These are phyloP conservation scores for Candida peoriensis DNA, from an alignment of 805 yeast genomes.

Conservation along the genomic window DNA sequence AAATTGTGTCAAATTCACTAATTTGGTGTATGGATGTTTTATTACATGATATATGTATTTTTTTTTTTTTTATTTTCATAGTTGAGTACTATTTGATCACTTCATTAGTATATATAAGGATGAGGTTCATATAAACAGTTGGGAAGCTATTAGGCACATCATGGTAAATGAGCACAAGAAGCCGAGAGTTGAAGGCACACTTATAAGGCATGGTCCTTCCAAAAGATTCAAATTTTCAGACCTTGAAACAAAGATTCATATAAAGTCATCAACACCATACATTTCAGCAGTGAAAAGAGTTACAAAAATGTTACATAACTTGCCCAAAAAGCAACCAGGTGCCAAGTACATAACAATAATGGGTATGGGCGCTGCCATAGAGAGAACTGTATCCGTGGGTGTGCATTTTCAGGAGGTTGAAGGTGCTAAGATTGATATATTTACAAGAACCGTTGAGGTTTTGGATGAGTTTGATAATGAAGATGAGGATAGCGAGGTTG, in stretches of 20 bases:
- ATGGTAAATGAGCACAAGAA: too few relatives aligned
- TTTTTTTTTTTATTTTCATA: too few relatives aligned
- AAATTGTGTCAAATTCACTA: too few relatives aligned
- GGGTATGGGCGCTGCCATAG: slow-evolving; percentile 76
- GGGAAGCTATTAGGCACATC: too few relatives aligned
- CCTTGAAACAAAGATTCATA: slow-evolving; percentile 43
- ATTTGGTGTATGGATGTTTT: too few relatives aligned
- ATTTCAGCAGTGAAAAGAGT: slow-evolving; percentile 68
- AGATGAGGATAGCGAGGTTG: slow-evolving; percentile 28
- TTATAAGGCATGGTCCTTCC: slow-evolving; percentile 53
- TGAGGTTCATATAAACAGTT: too few relatives aligned
- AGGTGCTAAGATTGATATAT: slow-evolving; percentile 49
- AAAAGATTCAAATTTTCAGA: slow-evolving; percentile 37
- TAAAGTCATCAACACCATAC: slow-evolving; percentile 66
- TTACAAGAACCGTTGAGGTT: slow-evolving; percentile 62
- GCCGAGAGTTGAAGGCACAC: slow-evolving; percentile 29
- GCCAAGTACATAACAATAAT: slow-evolving; percentile 46
- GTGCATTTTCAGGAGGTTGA: slow-evolving; percentile 49
- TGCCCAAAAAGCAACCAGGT: slow-evolving; percentile 38
- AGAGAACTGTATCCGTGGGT: slow-evolving; percentile 58
- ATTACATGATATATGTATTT: too few relatives aligned
- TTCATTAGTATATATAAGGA: too few relatives aligned
- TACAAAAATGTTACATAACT: slow-evolving; percentile 43
- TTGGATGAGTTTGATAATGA: slow-evolving; percentile 57
- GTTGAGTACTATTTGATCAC: too few relatives aligned